Base-by-base conservation (phyloP, 345 rosid species). In the Crucihimalaya himalaica region DNA sequence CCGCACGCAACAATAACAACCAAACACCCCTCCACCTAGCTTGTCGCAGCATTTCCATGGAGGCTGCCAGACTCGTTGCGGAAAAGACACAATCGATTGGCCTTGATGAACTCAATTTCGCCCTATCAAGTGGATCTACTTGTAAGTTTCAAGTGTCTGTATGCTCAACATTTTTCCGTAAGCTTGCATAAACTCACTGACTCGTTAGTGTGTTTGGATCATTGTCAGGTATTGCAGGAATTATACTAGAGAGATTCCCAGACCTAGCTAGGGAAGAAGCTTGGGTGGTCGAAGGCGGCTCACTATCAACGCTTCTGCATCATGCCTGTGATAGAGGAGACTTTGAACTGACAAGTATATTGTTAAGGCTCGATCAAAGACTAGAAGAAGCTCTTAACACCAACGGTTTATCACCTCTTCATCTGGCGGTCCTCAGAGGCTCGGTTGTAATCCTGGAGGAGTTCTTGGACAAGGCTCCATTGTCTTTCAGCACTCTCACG, bases 381-480 rank as follows among this genome's bases (percentile, higher is more conserved):
- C 72, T 79, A 47, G 76, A 81, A 34, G 59, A 72, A 39, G 63
- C 65, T 1, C 76, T 71, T 34, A 84, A 82, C 74, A 70, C 78
- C 16, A 54, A 76, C 1, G 92, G 92, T 29, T 73, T 85, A 15
- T 77, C 86, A 3, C 85, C 92, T 10, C 80, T 85, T 35, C 89
- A 84, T 48, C 68, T 75, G 57, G 88, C 92, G 2, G 85, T 83
- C 6, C 70, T 72, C 25, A 83, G 70, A 74, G 92, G 92, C n/a
- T 72, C 80, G 3, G 81, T 85, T 1, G 72, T n/a, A 18, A 76
- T 85, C 68, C 53, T 84, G 32, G 81, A 82, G 42, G 85, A 82
- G 75, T 70, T 87, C 37, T 51, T 87, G 5, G 56, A 64, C 2
- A 73, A 73, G 40, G 65, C 2, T 65, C 77, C 77, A 5, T 45